phyloP scores from a whole-genome alignment of 2,329 filamentous ascomycete genomes.

The Chrysoporthe austroafricana region DNA sequence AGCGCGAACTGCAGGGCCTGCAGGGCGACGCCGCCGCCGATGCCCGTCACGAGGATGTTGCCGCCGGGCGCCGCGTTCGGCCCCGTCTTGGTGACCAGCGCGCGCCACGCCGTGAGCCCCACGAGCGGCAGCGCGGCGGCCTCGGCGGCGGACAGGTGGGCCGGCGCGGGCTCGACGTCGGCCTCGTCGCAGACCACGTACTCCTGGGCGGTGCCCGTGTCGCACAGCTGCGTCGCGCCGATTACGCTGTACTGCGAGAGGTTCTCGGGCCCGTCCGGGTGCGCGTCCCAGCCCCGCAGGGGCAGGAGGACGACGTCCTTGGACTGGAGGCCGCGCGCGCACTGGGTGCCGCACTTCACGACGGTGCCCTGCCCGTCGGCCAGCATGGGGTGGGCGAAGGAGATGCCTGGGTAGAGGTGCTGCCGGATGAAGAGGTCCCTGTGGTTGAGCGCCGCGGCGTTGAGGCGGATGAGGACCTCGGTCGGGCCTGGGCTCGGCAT shows the following conservation, averaged over 20 bases:
- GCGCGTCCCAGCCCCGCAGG: constrained; percentile 74
- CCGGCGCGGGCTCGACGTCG: constrained; percentile 77
- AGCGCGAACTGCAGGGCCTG: constrained; percentile 80
- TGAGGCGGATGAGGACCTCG: constrained; percentile 76
- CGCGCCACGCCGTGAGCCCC: constrained; percentile 87
- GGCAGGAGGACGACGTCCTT: constrained; percentile 70
- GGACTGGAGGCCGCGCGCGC: constrained; percentile 36
- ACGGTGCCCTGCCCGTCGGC: constrained; percentile 84
- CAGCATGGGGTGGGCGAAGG: constrained; percentile 77
- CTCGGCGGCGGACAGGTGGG: constrained; percentile 72
- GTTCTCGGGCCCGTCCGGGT: constrained; percentile 74
- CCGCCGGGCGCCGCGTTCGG: constrained; percentile 64
- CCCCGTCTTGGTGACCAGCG: constrained; percentile 74
- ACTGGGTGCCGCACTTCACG: constrained; percentile 59
- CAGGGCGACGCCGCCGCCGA: constrained; percentile 89
- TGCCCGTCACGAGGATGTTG: constrained; percentile 86
- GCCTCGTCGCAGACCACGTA: constrained; percentile 68
- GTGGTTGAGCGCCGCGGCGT: constrained; percentile 87
- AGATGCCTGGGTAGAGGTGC: constrained; percentile 84
- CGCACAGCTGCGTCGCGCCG: constrained; percentile 68
- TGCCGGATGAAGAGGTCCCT: constrained; percentile 94
- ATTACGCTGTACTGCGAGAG: constrained; percentile 62
- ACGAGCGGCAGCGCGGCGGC: constrained; percentile 84
- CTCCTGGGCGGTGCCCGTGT: constrained; percentile 75
- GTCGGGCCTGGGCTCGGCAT: constrained; percentile 65